These are phyloP conservation scores for Trichoderma atroviride DNA, from an alignment of 2,329 filamentous ascomycete genomes.

Conservation along the genomic window DNA sequence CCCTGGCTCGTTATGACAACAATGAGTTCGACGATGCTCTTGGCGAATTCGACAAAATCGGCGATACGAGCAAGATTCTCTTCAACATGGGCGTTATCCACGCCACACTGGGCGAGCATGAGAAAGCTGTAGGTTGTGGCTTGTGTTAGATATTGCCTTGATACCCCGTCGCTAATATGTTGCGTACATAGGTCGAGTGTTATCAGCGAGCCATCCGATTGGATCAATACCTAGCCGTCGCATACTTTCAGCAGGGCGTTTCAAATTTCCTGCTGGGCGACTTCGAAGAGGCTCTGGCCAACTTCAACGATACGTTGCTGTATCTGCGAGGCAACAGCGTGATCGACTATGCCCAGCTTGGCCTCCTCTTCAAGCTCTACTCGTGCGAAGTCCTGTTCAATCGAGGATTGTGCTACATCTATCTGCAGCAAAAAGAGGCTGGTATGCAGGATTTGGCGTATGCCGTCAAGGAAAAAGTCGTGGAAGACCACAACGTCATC, in stretches of 20 bases:
- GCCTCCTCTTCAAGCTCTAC: conserved; percentile 92
- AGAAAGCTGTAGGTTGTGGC: conserved; percentile 75
- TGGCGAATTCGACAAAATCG: conserved; percentile 79
- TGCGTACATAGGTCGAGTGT: conserved; percentile 72
- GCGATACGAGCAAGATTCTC: conserved; percentile 95
- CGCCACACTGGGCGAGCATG: conserved; percentile 92
- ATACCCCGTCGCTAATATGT: conserved; percentile 19
- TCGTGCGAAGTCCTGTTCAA: conserved; percentile 99
- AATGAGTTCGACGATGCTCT: conserved; percentile 94
- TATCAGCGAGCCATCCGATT: conserved; percentile 89
- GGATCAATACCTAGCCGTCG: conserved; percentile 94
- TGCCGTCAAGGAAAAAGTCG: conserved; percentile 93
- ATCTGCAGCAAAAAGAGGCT: conserved; percentile 85
- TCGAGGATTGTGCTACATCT: conserved; percentile 94
- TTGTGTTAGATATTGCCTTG: background rate
- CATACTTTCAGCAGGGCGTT: conserved; percentile 97
- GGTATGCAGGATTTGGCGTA: conserved; percentile 90
- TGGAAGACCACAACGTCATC: conserved; percentile 95
- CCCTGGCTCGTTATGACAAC: conserved; percentile 90
- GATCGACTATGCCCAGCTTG: conserved; percentile 96
- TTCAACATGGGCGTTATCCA: conserved; percentile 99
- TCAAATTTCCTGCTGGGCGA: conserved; percentile 97
- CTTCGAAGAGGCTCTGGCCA: conserved; percentile 94
- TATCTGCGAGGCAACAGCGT: conserved; percentile 95
- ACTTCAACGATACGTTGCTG: conserved; percentile 96